Conservation (phyloP, 441 rosid species). For the Iberis amara region DNA sequence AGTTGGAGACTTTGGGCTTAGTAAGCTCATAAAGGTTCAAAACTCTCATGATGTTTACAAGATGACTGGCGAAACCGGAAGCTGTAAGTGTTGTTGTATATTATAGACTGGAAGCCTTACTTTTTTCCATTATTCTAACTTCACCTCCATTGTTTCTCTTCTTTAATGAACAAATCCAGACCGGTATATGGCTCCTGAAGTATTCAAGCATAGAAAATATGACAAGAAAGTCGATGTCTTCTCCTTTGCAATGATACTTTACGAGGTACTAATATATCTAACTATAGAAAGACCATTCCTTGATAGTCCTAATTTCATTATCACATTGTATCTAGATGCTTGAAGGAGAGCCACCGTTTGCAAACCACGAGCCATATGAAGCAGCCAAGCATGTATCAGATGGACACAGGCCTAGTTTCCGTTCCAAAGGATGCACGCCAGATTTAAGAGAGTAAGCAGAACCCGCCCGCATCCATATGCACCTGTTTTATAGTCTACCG, state of each 20-base stretch:
- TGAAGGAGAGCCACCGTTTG: constrained; percentile 91
- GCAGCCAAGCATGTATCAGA: constrained; percentile 91
- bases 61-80: constrained; percentile 99
- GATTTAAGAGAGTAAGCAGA: constrained; percentile 80
- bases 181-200: constrained; percentile 99
- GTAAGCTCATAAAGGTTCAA: constrained; percentile 96
- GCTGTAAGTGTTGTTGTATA: constrained; percentile 66
- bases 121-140: constrained; percentile 2
- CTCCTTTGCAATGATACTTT: constrained; percentile 94
- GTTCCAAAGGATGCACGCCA: constrained; percentile 59
- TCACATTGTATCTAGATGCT: constrained; percentile 63
- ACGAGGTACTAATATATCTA: constrained; percentile 52
- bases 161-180: constrained; percentile 50
- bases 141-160: constrained; percentile 17
- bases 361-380: constrained; percentile 82
- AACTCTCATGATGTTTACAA: constrained; percentile 96
- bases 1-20: constrained; percentile 97
- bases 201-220: constrained; percentile 88
- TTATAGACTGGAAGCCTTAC: not conserved
- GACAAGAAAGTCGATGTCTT: constrained; percentile 99
- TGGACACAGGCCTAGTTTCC: constrained; percentile 81
- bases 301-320: constrained; percentile 10
- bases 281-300: no score
- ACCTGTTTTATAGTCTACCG: not conserved
- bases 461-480: not conserved